These are phyloP conservation scores for Euphorbia peplus DNA, from an alignment of 345 rosid species.

Conservation along the genomic window DNA sequence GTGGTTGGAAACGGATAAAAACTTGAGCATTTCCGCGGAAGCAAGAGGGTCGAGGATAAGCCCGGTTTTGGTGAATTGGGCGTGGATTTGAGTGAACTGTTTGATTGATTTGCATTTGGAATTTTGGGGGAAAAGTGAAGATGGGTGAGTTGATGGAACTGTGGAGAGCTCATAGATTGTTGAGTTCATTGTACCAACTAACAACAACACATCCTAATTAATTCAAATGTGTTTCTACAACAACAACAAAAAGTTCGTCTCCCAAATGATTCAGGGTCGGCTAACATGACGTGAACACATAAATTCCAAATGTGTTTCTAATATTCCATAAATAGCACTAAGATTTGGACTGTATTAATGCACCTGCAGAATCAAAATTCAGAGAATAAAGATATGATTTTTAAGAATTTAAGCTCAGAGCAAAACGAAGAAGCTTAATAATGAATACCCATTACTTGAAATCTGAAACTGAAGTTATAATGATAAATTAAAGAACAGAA, in stretches of 20 bases:
- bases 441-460: background rate
- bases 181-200: slow-evolving; percentile 20
- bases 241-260: too few relatives aligned
- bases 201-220: too few relatives aligned
- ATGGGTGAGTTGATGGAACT: slow-evolving; percentile 35
- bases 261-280: too few relatives aligned
- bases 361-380: too few relatives aligned
- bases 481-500: background rate
- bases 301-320: too few relatives aligned
- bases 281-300: too few relatives aligned
- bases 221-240: too few relatives aligned
- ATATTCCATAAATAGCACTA: too few relatives aligned
- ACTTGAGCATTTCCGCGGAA: slow-evolving; percentile 62
- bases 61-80: slow-evolving; percentile 59
- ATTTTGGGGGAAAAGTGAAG: slow-evolving; percentile 54
- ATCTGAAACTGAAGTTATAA: background rate
- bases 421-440: too few relatives aligned
- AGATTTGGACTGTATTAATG: background rate
- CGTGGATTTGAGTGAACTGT: slow-evolving; percentile 61
- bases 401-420: too few relatives aligned
- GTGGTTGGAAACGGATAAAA: slow-evolving; percentile 42
- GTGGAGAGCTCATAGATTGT: slow-evolving; percentile 11
- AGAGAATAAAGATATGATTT: too few relatives aligned
- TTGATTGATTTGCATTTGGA: slow-evolving; percentile 41
- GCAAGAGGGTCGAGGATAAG: slow-evolving; percentile 61